These are phyloP conservation scores for Tetradesmus lagerheimii DNA, from an alignment of 139 green algal genomes.

Conservation along the genomic window DNA sequence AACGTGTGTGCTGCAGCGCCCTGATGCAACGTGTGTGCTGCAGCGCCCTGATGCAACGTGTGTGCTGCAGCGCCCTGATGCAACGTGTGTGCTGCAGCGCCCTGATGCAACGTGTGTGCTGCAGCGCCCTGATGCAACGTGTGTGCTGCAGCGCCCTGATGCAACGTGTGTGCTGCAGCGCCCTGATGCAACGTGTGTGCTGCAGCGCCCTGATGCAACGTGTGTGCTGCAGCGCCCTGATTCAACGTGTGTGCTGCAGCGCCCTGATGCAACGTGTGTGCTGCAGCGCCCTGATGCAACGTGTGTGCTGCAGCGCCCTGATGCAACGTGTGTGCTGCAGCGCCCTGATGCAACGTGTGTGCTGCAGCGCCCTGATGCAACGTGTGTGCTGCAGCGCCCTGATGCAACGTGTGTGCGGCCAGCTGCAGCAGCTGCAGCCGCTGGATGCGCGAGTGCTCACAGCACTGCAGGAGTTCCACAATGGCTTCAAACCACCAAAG, in stretches of 20 bases:
- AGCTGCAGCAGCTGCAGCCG: constrained; percentile 18
- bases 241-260: no score
- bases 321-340: neutral
- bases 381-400: neutral
- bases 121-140: no score
- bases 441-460: neutral
- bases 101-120: no score
- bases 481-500: neutral
- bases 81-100: no score
- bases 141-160: no score
- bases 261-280: no score
- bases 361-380: neutral
- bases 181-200: neutral
- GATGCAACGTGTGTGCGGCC: constrained; percentile 5
- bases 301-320: neutral
- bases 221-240: constrained; percentile 1
- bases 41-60: no score
- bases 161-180: no score
- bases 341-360: neutral
- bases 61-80: no score
- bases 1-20: no score
- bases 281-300: neutral
- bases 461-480: constrained; percentile 21
- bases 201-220: neutral
- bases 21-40: no score